Evolutionary conservation across 129 eudicot species (phyloP).

Genomic region (Ambrosia trifida): DNA sequence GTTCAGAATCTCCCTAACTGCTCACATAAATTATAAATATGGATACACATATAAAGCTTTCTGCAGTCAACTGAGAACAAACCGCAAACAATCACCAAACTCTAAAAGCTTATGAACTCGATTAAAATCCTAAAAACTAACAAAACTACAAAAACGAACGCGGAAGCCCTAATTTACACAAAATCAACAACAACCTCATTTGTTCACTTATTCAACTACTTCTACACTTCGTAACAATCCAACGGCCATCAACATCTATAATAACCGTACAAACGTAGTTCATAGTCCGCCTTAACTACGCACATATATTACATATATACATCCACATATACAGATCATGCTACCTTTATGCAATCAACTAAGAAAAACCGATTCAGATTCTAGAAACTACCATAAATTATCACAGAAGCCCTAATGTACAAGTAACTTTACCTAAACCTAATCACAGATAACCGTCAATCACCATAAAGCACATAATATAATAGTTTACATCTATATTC

Average conservation of each 20-base stretch:
- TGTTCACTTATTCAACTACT: too few relatives aligned
- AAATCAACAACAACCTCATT: constrained; percentile 17
- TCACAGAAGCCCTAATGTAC: constrained; percentile 47
- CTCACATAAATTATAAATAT: constrained; percentile 3
- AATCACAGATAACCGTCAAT: not conserved
- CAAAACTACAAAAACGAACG: constrained; percentile 4
- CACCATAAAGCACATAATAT: not conserved
- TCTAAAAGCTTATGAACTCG: not conserved
- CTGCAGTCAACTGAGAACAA: constrained; percentile 14
- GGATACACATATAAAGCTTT: too few relatives aligned
- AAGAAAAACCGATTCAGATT: constrained; percentile 12
- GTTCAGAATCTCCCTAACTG: constrained; percentile 11
- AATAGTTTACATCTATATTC: not conserved
- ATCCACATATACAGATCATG: constrained; percentile 17
- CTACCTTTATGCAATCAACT: constrained; percentile 16
- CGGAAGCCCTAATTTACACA: constrained; percentile 45
- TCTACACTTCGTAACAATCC: too few relatives aligned
- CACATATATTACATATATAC: not conserved
- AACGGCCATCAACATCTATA: too few relatives aligned
- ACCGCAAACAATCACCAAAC: not conserved
- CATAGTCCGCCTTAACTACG: not conserved
- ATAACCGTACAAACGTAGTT: constrained; percentile 15
- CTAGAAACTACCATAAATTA: constrained; percentile 3
- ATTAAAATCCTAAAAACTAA: constrained; percentile 11
- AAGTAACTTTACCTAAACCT: not conserved